Base-by-base conservation (phyloP, 306 rosid species). In the Potentilla sterilis region DNA sequence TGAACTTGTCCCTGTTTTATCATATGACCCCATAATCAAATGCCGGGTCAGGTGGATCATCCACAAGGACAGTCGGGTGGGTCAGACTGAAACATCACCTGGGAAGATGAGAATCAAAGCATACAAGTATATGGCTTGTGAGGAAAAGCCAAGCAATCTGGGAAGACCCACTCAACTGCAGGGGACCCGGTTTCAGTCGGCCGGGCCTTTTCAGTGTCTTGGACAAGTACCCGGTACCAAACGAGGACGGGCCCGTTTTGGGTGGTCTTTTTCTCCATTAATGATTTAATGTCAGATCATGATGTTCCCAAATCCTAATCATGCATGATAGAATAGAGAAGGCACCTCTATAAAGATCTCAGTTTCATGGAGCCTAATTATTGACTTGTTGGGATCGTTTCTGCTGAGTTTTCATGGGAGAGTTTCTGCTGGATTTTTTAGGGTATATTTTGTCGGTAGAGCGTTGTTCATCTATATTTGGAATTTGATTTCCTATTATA, bases 71-170 rank as follows among this genome's bases (percentile, higher is more conserved):
- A 78, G 77, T 83, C 76, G 71, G 82, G 22, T n/a, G 6, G 82
- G 70, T 81, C 85, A 69, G 57, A 80, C 67, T 58, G 78, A 67
- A n/a, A 67, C 70, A 66, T 41, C 74, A 64, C 61, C 68, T 78
- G 80, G 67, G 81, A 66, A 57, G 82, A 74, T 54, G 69, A 68
- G 92, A 89, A 83, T 51, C 77, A 51, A 74, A 77, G 73, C 75
- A 54, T 11, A 51, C 22, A 78, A 40, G 73, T 59, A 55, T 5
- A 55, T 5, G 75, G 67, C 78, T 73, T 61, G 75, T 70, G 75
- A 70, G 62, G 21, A 28, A 71, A 58, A 61, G 85, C 44, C 74
- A 42, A 35, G 62, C 38, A 24, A 71, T 40, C 6, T 6, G 63
- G 54, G 52, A 6, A n/a, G 73, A 76, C 75, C 74, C 75, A 64